Base-by-base conservation (phyloP, 306 rosid species). In the Sesbania bispinosa region DNA sequence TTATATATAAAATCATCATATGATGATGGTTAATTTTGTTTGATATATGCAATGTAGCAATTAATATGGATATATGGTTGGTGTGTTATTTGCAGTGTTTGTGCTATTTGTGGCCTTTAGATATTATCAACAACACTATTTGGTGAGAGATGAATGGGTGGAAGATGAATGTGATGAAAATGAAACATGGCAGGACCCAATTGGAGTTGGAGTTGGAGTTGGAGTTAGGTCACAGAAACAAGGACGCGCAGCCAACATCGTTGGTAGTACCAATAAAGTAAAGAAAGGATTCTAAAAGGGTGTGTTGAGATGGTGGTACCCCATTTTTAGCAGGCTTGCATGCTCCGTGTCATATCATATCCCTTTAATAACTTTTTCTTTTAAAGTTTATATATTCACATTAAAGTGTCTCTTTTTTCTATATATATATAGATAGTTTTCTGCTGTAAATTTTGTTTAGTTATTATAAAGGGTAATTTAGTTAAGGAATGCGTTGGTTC, bases 51-150 rank as follows among this genome's bases (percentile, higher is more conserved):
- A n/a, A n/a, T n/a, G n/a, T n/a, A n/a, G n/a, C n/a, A n/a, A n/a
- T n/a, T n/a, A n/a, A n/a, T n/a, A n/a, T n/a, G n/a, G n/a, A n/a
- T n/a, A n/a, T n/a, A n/a, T n/a, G n/a, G n/a, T n/a, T n/a, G 50
- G 10, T 39, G 2, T 65, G 59, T 67, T 20, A 42, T 58, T 69
- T 88, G 88, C 89, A 92, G 98, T 81, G 48, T 93, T 93, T 60
- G 62, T 93, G 67, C 72, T 90, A 78, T 81, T 77, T 54, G 96
- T 81, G 77, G 96, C 93, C 36, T 84, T 90, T 74, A 83, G 86
- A 73, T 88, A 86, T 82, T 88, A 90, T 73, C 97, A 88, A 70
- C 97, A 93, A 41, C 80, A 82, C 69, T 84, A 84, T 23, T 2
- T 84, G 35, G 82, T 43, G 36, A 74, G 67, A 10, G 89, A 86